Evolutionary conservation across 352 stramenopile species (phyloP).

Genomic region (Globisporangium recalcitrans): DNA sequence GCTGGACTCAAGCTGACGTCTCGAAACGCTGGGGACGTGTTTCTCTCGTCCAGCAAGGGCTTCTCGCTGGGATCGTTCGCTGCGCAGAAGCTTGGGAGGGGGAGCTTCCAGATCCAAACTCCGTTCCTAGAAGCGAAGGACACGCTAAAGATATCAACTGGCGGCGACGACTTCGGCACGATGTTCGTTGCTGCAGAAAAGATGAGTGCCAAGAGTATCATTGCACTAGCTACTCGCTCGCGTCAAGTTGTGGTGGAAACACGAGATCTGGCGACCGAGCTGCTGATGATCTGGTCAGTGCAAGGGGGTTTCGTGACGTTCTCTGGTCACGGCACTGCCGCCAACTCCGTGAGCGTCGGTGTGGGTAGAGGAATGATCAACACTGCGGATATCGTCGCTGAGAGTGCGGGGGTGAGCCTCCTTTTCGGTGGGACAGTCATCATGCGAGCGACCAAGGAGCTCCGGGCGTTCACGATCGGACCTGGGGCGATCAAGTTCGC

Average conservation of each 20-base stretch:
- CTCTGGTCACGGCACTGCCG: not conserved
- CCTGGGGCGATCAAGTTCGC: not conserved
- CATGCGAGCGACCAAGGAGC: slow-evolving; percentile 3
- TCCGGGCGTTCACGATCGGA: not conserved
- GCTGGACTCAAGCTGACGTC: not conserved
- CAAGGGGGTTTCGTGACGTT: not conserved
- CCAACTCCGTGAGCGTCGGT: not conserved
- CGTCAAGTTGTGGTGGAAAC: not conserved
- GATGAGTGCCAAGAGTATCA: not conserved
- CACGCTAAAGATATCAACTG: not conserved
- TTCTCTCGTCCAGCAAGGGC: not conserved
- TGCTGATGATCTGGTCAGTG: slow-evolving; percentile 8
- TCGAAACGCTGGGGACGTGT: not conserved
- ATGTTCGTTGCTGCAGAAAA: not conserved
- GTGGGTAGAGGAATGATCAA: not conserved
- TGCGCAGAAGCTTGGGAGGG: not conserved
- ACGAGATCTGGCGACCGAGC: slow-evolving; percentile 2
- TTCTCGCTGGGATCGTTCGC: not conserved
- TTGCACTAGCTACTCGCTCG: not conserved
- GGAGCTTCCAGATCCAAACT: not conserved
- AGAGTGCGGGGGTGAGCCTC: not conserved
- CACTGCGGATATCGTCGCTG: not conserved
- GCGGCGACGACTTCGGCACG: too few relatives aligned
- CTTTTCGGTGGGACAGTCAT: not conserved
- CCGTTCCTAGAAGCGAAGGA: not conserved